Base-by-base conservation (phyloP, 2,329 filamentous ascomycete species). In the Blastomyces gilchristii region DNA sequence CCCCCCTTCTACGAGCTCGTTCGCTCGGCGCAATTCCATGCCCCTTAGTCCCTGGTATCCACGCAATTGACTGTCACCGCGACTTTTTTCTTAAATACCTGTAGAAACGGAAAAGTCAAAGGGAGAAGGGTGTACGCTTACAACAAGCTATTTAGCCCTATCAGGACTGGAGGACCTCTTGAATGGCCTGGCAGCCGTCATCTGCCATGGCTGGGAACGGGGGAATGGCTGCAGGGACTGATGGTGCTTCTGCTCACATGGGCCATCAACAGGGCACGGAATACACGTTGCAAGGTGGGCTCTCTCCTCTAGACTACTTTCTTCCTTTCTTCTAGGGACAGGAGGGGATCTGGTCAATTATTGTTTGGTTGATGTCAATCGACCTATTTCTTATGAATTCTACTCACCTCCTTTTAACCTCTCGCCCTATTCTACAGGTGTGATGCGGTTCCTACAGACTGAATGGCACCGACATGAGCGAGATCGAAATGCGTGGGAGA, bases 401-500 rank as follows among this genome's bases (percentile, higher is more conserved):
- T 37, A 8, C n/a, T 45, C 56, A 28, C 9, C 8, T 34, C 9
- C 9, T 16, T 9, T 37, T 58, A 58, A 59, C 28, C 2, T 2
- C 22, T 45, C n/a, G 4, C 34, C 22, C 56, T 56, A 50, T 60
- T 47, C 37, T 62, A 43, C 69, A 94, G 90, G 94, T 73, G 94
- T 99, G 47, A 99, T 99, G 94, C 92, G 94, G 77, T 99, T 99
- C 76, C 85, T 99, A 49, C 94, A 99, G 79, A 94, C 94, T 58
- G 93, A 99, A 84, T 99, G 94, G 94, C 94, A 99, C 78, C 88
- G 91, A 69, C 93, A 99, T 76, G 94, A 99, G 78, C 89, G 94
- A 77, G 94, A 97, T 74, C 87, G 94, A 71, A 99, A 99, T 78
- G 88, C 91, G 47, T 99, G 94, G 94, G 94, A 99, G 77, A 99